Conservation (phyloP, 306 rosid genomes). For the Chamaecrista fasciculata region DNA sequence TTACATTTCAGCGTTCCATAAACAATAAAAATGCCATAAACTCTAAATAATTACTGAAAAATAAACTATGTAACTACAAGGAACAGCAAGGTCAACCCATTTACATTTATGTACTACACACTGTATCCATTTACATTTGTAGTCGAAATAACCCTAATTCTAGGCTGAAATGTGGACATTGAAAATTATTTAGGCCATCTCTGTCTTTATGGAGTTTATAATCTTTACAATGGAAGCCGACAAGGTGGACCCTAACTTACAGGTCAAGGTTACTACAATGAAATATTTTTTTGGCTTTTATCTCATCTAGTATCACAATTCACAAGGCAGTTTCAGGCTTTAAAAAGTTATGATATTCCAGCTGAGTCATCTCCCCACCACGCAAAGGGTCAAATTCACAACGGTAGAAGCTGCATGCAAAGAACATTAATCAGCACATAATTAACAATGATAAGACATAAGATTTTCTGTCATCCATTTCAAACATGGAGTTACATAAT, state of each 20-base stretch:
- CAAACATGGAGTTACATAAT: not conserved
- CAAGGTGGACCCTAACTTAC: not conserved
- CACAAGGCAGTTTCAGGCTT: conserved; percentile 54
- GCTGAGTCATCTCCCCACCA: conserved; percentile 88
- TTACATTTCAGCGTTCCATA: too few species aligned
- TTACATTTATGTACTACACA: not conserved
- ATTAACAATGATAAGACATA: conserved; percentile 17
- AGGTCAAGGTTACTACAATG: not conserved
- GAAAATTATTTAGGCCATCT: not conserved
- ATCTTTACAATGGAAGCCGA: not conserved
- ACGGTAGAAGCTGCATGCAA: conserved; percentile 80
- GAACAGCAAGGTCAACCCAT: not conserved
- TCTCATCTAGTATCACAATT: conserved; percentile 30
- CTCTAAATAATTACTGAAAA: too few species aligned
- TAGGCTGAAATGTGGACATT: not conserved
- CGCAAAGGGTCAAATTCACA: conserved; percentile 68
- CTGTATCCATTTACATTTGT: not conserved
- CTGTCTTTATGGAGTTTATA: not conserved
- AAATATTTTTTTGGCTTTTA: conserved; percentile 1
- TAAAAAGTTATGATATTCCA: conserved; percentile 72
- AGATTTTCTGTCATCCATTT: not conserved
- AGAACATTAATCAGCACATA: conserved; percentile 12
- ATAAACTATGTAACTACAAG: not conserved
- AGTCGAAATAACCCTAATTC: not conserved
- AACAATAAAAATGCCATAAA: not conserved